Evolutionary conservation across 2,329 filamentous ascomycete genomes (phyloP), one percentile per base, ranked within the genome.

Genomic region (Fusarium lateritium): DNA sequence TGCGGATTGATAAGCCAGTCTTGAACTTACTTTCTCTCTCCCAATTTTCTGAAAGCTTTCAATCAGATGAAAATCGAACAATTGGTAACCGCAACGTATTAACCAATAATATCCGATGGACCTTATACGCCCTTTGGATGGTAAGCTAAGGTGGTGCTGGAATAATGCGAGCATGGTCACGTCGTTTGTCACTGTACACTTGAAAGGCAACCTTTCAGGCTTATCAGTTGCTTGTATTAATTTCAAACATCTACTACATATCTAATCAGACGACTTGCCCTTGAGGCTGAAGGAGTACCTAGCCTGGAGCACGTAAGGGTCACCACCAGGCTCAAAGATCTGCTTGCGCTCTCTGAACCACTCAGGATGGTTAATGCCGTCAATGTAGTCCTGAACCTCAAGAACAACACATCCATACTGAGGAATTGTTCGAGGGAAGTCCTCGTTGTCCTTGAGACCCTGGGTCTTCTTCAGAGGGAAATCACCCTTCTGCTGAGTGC

Each of bases 301-400:
- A 6, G 88, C 88, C 79, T 88, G 83, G 67, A 91, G 79, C n/a
- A 88, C 84, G 75, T 88, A 91, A 5, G 87, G 86, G 65, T 85
- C 85, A 56, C 83, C 87, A 10, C 84, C 88, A 1, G 89, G 89
- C 31, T 80, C 83, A 72, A 81, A 91, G 62, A 91, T 81, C 75
- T 91, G 88, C 80, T 85, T 89, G 55, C 75, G 76, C 46, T 84
- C 80, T 56, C 94, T 88, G 62, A 89, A 89, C 95, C 95, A 98
- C 79, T 94, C 88, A 0, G 94, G 94, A 73, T 97, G 88, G 81
- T 97, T 98, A 81, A 98, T 96, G 26, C 86, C 94, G 77, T 97
- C 94, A 76, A 98, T 97, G 88, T 90, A 98, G 78, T 96, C 94
- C 84, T 98, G 89, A 14, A 96, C 93, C 82, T 98, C 95, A 79